phyloP scores from a whole-genome alignment of 495 filamentous ascomycete genomes.

The Rhypophila decipiens region DNA sequence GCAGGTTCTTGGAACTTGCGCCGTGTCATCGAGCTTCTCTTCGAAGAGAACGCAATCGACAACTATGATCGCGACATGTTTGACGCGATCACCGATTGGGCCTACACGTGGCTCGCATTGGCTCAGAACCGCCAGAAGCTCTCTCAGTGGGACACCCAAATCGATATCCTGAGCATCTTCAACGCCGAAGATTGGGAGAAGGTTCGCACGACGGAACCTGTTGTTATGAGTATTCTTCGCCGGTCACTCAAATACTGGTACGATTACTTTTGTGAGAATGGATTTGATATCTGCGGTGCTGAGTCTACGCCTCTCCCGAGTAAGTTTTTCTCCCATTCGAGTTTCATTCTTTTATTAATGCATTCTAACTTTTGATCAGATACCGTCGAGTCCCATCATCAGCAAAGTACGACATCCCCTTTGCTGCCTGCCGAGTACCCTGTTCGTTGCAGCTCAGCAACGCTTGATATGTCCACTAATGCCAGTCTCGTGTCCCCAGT shows the following conservation, averaged over 20 bases:
- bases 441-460: too few relatives aligned
- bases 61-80: not conserved
- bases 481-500: too few relatives aligned
- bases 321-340: not conserved
- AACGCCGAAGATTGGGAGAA: slow-evolving; percentile 1
- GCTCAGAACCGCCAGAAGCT: slow-evolving; percentile 14
- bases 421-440: too few relatives aligned
- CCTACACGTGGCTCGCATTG: slow-evolving; percentile 13
- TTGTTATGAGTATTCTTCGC: slow-evolving; percentile 2
- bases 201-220: not conserved
- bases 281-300: too few relatives aligned
- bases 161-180: slow-evolving; percentile 21
- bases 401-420: not conserved
- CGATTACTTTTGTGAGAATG: not conserved
- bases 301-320: too few relatives aligned
- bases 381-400: not conserved
- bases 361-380: not conserved
- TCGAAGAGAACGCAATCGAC: slow-evolving; percentile 19
- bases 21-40: slow-evolving; percentile 24
- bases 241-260: slow-evolving; percentile 3
- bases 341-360: not conserved
- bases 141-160: slow-evolving; percentile 10
- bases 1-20: slow-evolving; percentile 40
- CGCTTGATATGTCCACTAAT: too few relatives aligned
- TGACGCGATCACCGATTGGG: slow-evolving; percentile 13